Evolutionary conservation across 2,329 filamentous ascomycete species (phyloP), one percentile per base, ranked within the genome.

Genomic region (Colletotrichum sp.): DNA sequence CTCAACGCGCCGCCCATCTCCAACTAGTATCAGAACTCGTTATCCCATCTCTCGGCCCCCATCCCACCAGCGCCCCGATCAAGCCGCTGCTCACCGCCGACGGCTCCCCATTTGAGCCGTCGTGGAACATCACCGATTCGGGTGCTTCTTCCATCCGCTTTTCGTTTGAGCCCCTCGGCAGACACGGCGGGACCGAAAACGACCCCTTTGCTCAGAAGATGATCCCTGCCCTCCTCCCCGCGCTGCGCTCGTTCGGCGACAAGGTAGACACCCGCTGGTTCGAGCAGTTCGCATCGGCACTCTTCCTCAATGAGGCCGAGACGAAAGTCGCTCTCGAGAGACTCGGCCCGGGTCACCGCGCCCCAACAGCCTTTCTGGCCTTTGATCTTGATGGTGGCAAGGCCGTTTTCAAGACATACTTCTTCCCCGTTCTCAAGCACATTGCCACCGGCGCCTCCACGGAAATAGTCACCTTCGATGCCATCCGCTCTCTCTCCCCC

Each of bases 391-490:
- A 79, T 13, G 78, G 78, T 1, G 71, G 64, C 8, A 75, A 78
- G 16, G 74, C 76, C 25, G 63, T 77, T 1, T 78, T 80, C 72
- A 81, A 80, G 61, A 79, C 78, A 5, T 81, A 81, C 52, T 81
- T 81, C 64, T 80, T 76, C 44, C 80, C 80, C 13, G 61, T 79
- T 8, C 79, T 80, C 68, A 81, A 81, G 72, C 79, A 78, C 36
- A 78, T 80, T 32, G 78, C 79, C 27, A 78, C 78, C 8, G 78
- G 78, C 13, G 59, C 65, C 8, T 76, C 80, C 25, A 76, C 78
- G 1, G 80, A 81, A 13, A 68, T 66, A 27, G 70, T 78, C 60
- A 76, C 75, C 5, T 80, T 81, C 66, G 71, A 78, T 61, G 59
- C 80, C 55, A 78, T 81, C 65, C 69, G 78, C 71, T 74, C 79